Evolutionary conservation across 805 yeast species (phyloP).

Genomic region (Yamadazyma kitorensis): DNA sequence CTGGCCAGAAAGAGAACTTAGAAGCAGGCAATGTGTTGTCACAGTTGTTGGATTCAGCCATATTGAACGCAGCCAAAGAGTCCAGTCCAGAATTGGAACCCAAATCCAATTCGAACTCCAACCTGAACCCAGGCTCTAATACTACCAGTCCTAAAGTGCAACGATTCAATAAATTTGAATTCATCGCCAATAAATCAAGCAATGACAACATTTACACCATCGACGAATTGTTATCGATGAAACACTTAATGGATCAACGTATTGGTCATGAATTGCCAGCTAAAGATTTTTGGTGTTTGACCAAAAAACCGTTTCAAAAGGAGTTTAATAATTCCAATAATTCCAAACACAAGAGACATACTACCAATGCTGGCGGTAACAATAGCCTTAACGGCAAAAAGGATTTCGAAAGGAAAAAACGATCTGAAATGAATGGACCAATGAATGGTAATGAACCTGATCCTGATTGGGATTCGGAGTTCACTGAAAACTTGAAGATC

Average conservation of each 20-base stretch:
- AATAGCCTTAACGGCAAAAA: slow-evolving; percentile 8
- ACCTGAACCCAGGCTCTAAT: no score
- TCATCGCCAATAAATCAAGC: slow-evolving; percentile 16
- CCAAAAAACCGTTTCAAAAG: slow-evolving; percentile 3
- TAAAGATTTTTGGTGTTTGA: slow-evolving; percentile 16
- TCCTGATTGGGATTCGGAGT: slow-evolving; percentile 41
- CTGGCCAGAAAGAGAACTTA: slow-evolving; percentile 2
- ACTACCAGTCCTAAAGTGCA: slow-evolving; percentile 39
- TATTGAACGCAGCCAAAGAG: slow-evolving; percentile 47
- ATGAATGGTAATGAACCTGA: slow-evolving; percentile 8
- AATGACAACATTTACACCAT: slow-evolving; percentile 10
- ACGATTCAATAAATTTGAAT: slow-evolving; percentile 17
- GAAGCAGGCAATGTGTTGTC: slow-evolving; percentile 28
- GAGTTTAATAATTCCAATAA: slow-evolving; percentile 14
- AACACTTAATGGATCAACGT: slow-evolving; percentile 2
- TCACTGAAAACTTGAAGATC: slow-evolving; percentile 20
- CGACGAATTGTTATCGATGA: slow-evolving; percentile 8
- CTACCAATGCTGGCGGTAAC: no score
- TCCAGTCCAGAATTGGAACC: slow-evolving; percentile 33
- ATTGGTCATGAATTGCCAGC: slow-evolving; percentile 6
- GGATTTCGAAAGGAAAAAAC: slow-evolving; percentile 8
- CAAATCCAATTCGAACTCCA: slow-evolving; percentile 13
- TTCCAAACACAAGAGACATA: slow-evolving; percentile 8
- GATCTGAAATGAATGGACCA: slow-evolving; percentile 1
- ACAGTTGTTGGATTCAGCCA: slow-evolving; percentile 42